Conservation (phyloP, 257 asterid species). For the Ballota nigra region DNA sequence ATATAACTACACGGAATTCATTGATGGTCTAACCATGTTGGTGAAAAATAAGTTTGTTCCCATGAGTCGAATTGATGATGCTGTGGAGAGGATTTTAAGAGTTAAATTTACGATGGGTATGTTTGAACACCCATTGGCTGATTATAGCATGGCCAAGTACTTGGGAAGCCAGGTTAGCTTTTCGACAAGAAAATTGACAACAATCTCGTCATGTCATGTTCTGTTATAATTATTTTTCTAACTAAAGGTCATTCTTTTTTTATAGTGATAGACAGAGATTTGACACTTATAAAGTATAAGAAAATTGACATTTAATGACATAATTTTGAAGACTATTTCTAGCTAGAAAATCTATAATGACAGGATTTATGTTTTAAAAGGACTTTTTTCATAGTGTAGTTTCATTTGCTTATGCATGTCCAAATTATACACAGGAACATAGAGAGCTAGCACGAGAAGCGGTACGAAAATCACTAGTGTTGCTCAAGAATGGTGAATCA, state of each 20-base stretch:
- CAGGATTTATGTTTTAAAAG: too few species aligned
- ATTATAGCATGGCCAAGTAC: slow-evolving; percentile 38
- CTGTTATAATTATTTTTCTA: too few species aligned
- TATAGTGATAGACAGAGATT: too few species aligned
- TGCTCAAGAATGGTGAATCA: slow-evolving; percentile 34
- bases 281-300: too few species aligned
- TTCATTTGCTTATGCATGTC: too few species aligned
- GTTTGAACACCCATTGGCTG: slow-evolving; percentile 44
- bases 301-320: too few species aligned
- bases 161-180: slow-evolving; percentile 33
- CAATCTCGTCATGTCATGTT: too few species aligned
- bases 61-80: slow-evolving; percentile 41
- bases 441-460: slow-evolving; percentile 44
- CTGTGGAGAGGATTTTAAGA: slow-evolving; percentile 47
- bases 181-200: not conserved
- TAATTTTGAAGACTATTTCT: too few species aligned
- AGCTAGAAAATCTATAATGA: too few species aligned
- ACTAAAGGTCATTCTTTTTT: too few species aligned
- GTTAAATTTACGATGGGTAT: slow-evolving; percentile 52
- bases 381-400: too few species aligned
- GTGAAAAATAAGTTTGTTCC: slow-evolving; percentile 36
- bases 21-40: slow-evolving; percentile 35
- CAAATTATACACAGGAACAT: slow-evolving; percentile 40
- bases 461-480: slow-evolving; percentile 34
- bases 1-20: slow-evolving; percentile 36